Evolutionary conservation across 2,329 filamentous ascomycete species (phyloP).

Genomic region (Hypoxylon sp.): DNA sequence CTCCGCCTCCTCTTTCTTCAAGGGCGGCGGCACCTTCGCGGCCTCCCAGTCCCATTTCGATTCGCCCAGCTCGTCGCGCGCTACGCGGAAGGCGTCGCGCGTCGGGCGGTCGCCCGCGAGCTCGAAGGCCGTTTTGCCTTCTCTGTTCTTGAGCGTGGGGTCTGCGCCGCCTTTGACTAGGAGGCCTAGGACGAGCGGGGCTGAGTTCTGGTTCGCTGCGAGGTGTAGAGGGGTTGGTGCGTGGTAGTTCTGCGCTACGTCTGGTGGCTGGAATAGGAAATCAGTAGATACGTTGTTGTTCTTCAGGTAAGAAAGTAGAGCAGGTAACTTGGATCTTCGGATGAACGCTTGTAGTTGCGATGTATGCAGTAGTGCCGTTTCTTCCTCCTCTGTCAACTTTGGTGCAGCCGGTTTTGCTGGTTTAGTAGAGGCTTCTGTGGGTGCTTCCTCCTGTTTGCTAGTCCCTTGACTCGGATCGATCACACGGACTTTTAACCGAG

Average conservation of each 20-base stretch:
- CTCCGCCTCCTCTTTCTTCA: conserved; percentile 81
- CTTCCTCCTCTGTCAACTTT: conserved; percentile 85
- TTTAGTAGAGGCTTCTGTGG: conserved; percentile 61
- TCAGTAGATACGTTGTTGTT: conserved; percentile 79
- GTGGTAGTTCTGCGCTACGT: conserved; percentile 79
- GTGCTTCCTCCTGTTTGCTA: conserved; percentile 61
- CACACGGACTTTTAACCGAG: conserved; percentile 86
- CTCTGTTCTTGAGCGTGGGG: conserved; percentile 77
- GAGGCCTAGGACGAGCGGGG: conserved; percentile 82
- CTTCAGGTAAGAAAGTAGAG: conserved; percentile 85
- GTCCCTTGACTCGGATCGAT: conserved; percentile 76
- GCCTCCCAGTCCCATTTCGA: conserved; percentile 82
- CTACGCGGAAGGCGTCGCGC: conserved; percentile 91
- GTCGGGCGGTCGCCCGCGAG: conserved; percentile 88
- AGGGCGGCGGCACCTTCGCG: conserved; percentile 78
- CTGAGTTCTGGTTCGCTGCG: conserved; percentile 84
- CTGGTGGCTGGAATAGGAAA: conserved; percentile 81
- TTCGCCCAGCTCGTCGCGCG: conserved; percentile 86
- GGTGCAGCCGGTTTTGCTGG: conserved; percentile 67
- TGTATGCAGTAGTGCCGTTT: conserved; percentile 85
- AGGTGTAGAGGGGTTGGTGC: conserved; percentile 88
- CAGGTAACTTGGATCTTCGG: conserved; percentile 89
- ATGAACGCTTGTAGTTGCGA: conserved; percentile 90
- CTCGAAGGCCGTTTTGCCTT: conserved; percentile 90
- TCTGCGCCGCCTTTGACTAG: conserved; percentile 82